Evolutionary conservation across 257 asterid species (phyloP).

Genomic region (Jacaranda copaia): DNA sequence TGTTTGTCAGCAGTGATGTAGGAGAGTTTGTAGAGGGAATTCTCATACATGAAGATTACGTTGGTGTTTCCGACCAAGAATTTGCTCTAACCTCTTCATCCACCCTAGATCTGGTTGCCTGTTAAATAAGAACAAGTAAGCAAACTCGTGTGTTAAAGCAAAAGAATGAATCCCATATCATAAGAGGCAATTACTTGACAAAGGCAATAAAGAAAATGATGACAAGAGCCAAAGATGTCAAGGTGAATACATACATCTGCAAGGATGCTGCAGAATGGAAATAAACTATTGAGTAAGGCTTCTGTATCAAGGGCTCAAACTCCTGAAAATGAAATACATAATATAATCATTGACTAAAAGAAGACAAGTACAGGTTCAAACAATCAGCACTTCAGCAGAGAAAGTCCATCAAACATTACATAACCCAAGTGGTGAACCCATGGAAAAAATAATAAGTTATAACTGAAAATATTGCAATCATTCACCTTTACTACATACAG

Average conservation of each 20-base stretch:
- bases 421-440: background rate
- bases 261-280: conserved; percentile 95
- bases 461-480: conserved; percentile 26
- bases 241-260: conserved; percentile 64
- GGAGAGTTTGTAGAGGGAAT: background rate
- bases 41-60: conserved; percentile 86
- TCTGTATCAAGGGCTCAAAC: conserved; percentile 96
- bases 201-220: conserved; percentile 3
- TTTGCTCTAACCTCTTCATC: conserved; percentile 91
- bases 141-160: conserved; percentile 4
- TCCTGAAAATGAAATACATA: conserved; percentile 69
- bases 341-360: conserved; percentile 10
- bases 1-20: background rate
- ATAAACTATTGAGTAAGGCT: conserved; percentile 91
- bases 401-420: conserved; percentile 17
- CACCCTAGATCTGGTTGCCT: conserved; percentile 99
- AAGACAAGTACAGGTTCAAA: conserved; percentile 8
- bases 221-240: background rate
- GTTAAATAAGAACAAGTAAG: conserved; percentile 43
- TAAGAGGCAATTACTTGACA: background rate
- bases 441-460: background rate
- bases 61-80: conserved; percentile 97
- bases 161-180: background rate
- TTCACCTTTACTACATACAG: conserved; percentile 83
- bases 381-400: background rate